phyloP scores from a whole-genome alignment of 192 early-diverging fungal species.

The Coemansia sp. region DNA sequence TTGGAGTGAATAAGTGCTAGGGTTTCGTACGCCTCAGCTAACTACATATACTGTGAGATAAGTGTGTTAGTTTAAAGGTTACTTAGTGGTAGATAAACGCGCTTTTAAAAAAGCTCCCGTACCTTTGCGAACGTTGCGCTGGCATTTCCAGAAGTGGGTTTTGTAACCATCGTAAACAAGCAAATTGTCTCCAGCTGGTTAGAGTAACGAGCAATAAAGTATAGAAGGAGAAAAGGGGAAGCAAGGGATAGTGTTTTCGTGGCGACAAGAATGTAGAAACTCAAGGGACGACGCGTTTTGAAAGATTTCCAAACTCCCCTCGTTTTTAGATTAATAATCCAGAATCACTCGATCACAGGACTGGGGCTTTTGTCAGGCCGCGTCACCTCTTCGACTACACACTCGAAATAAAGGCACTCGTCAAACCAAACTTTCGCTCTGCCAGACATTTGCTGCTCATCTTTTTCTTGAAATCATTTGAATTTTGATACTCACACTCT shows the following conservation, averaged over 20 bases:
- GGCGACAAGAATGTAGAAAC: background rate
- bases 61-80: background rate
- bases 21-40: slow-evolving; percentile 1
- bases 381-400: background rate
- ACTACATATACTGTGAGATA: background rate
- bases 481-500: background rate
- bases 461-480: background rate
- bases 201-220: background rate
- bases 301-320: background rate
- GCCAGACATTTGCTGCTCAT: background rate
- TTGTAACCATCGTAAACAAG: background rate
- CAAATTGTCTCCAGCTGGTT: background rate
- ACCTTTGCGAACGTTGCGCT: slow-evolving; percentile 1
- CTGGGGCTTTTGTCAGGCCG: background rate
- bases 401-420: background rate
- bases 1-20: slow-evolving; percentile 1
- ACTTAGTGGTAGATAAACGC: background rate
- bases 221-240: background rate
- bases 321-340: background rate
- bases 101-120: background rate
- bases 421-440: background rate
- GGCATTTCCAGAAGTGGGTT: slow-evolving; percentile 2
- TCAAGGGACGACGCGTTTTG: background rate
- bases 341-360: background rate
- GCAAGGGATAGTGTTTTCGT: no score